phyloP scores from a whole-genome alignment of 345 rosid genomes.

The Aquilaria yunnanensis region DNA sequence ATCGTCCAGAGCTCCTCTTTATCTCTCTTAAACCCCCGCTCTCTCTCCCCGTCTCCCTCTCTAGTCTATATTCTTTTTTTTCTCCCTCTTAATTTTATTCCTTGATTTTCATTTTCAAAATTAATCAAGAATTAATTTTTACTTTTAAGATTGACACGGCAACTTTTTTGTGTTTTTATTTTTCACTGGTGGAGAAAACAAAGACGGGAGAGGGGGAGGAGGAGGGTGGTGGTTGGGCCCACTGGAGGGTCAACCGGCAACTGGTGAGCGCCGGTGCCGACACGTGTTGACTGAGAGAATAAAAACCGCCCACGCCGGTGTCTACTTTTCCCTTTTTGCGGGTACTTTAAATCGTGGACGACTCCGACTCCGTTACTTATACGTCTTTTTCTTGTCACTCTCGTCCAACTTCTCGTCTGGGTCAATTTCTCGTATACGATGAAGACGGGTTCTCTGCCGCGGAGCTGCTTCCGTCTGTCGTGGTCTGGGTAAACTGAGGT shows the following conservation, averaged over 20 bases:
- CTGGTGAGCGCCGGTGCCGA: slow-evolving; percentile 19
- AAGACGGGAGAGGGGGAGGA: background rate
- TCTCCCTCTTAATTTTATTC: background rate
- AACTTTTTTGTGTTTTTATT: too few species aligned
- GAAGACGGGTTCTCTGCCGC: too few species aligned
- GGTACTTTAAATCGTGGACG: background rate
- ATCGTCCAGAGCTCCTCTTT: slow-evolving; percentile 35
- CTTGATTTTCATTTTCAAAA: background rate
- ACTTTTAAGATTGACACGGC: too few species aligned
- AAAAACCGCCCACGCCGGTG: slow-evolving; percentile 2
- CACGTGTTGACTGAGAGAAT: slow-evolving; percentile 32
- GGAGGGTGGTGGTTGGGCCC: slow-evolving; percentile 14
- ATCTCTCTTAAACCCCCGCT: slow-evolving; percentile 24
- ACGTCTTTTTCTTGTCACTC: slow-evolving; percentile 6
- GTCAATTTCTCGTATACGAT: slow-evolving; percentile 11
- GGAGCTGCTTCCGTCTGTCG: slow-evolving; percentile 5
- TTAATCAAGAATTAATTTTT: background rate
- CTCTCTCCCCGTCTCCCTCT: background rate
- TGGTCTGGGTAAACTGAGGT: background rate
- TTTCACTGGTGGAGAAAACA: background rate
- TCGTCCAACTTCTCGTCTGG: background rate
- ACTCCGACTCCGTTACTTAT: slow-evolving; percentile 14
- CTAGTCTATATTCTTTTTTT: slow-evolving; percentile 4
- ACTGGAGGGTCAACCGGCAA: slow-evolving; percentile 12
- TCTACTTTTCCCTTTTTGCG: background rate